phyloP scores from a whole-genome alignment of 164 flowering plant species.

The Tetracentron sinense region DNA sequence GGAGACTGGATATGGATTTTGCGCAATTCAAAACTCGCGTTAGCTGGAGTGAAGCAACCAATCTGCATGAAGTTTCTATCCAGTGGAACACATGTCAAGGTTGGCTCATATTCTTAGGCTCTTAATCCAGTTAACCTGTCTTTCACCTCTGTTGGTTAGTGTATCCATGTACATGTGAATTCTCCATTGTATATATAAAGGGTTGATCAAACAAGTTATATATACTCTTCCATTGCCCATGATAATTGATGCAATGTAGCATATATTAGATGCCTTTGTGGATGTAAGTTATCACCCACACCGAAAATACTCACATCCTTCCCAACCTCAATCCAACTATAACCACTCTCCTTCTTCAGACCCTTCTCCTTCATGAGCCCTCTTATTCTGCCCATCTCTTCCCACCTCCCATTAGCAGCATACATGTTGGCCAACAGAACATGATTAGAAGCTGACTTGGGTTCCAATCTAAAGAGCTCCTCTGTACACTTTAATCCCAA shows the following conservation, averaged over 20 bases:
- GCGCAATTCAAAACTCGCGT: slow-evolving; percentile 40
- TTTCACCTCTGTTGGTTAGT: too few relatives aligned
- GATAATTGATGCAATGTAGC: slow-evolving; percentile 7
- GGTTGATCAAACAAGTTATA: slow-evolving; percentile 16
- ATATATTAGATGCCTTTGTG: slow-evolving; percentile 14
- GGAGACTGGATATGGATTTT: slow-evolving; percentile 53
- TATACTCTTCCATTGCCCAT: slow-evolving; percentile 7
- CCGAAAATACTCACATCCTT: slow-evolving; percentile 11
- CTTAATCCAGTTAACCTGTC: too few relatives aligned
- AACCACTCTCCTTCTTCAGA: not conserved
- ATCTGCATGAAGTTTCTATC: slow-evolving; percentile 49
- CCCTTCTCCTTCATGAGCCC: not conserved
- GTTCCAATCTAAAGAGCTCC: not conserved
- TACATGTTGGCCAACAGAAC: not conserved
- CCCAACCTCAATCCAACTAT: not conserved
- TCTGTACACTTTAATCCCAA: slow-evolving; percentile 7
- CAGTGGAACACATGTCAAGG: slow-evolving; percentile 17
- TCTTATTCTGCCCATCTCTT: not conserved
- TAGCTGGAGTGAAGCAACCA: slow-evolving; percentile 40
- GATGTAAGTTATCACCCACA: slow-evolving; percentile 20
- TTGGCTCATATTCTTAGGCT: too few relatives aligned
- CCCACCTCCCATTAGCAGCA: not conserved
- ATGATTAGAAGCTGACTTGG: not conserved
- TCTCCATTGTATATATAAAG: too few relatives aligned
- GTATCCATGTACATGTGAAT: too few relatives aligned